Evolutionary conservation across 805 yeast species (phyloP).

Genomic region (Saccharomycopsis vini): DNA sequence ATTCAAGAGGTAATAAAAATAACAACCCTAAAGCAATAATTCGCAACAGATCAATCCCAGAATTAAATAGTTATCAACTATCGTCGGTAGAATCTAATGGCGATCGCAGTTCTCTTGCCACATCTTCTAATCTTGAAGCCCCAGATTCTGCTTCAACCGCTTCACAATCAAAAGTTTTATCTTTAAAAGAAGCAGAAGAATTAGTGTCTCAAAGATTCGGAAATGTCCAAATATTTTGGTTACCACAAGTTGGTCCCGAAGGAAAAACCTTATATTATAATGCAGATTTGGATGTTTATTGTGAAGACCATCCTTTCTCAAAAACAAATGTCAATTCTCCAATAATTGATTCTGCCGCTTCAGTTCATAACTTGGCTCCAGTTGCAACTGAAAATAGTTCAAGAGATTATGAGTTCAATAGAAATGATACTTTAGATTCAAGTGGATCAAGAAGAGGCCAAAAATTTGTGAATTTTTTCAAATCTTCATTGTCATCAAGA

Average conservation of each 20-base stretch:
- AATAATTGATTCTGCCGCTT: not conserved
- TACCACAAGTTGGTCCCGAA: slow-evolving; percentile 47
- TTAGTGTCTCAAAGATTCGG: not conserved
- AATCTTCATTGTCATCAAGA: slow-evolving; percentile 1
- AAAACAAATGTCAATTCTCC: not conserved
- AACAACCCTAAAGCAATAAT: no score
- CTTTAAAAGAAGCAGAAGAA: slow-evolving; percentile 13
- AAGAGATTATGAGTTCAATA: no score
- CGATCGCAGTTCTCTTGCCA: not conserved
- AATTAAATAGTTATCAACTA: no score
- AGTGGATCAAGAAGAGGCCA: slow-evolving; percentile 10
- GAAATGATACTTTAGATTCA: no score
- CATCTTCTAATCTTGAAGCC: not conserved
- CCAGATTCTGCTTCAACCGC: not conserved
- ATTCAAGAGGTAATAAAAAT: no score
- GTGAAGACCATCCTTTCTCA: slow-evolving; percentile 46
- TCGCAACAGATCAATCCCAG: no score
- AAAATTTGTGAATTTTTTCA: slow-evolving; percentile 12
- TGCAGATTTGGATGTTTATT: slow-evolving; percentile 48
- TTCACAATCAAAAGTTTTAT: slow-evolving; percentile 8
- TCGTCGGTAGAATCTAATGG: no score
- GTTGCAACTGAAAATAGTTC: not conserved
- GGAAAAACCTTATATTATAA: slow-evolving; percentile 53
- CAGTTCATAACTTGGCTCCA: not conserved
- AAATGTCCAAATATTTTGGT: slow-evolving; percentile 35